phyloP scores from a whole-genome alignment of 2,329 filamentous ascomycete species.

The Plectosphaerella sp. region DNA sequence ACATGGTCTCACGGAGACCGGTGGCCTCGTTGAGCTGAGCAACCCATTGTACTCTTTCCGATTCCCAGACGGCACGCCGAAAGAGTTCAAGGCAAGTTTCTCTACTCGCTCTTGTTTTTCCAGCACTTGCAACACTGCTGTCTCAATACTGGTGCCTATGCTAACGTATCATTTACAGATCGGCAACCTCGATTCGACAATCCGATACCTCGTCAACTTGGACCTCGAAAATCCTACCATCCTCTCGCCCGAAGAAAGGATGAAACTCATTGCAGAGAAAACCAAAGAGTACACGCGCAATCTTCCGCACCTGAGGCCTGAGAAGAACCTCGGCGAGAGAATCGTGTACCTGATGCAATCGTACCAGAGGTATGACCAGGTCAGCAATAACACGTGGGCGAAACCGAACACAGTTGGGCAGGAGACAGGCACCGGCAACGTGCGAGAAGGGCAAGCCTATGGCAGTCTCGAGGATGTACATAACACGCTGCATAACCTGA shows the following conservation, averaged over 20 bases:
- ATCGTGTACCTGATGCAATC: constrained; percentile 9
- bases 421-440: not conserved
- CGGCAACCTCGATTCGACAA: constrained; percentile 5
- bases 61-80: not conserved
- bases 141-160: not conserved
- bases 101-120: not conserved
- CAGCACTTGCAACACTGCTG: too few species aligned
- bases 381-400: constrained; percentile 4
- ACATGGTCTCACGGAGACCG: not conserved
- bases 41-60: constrained; percentile 9
- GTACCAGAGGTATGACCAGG: constrained; percentile 6
- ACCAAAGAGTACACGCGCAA: too few species aligned
- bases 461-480: constrained; percentile 30
- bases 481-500: constrained; percentile 28
- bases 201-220: constrained; percentile 13
- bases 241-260: not conserved
- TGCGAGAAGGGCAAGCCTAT: constrained; percentile 3
- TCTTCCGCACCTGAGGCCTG: not conserved
- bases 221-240: constrained; percentile 2
- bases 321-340: constrained; percentile 9
- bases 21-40: too few species aligned
- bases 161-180: not conserved
- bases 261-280: too few species aligned
- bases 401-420: too few species aligned
- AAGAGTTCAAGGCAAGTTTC: constrained; percentile 2